Conservation (phyloP, 345 rosid species). For the Turritis glabra region DNA sequence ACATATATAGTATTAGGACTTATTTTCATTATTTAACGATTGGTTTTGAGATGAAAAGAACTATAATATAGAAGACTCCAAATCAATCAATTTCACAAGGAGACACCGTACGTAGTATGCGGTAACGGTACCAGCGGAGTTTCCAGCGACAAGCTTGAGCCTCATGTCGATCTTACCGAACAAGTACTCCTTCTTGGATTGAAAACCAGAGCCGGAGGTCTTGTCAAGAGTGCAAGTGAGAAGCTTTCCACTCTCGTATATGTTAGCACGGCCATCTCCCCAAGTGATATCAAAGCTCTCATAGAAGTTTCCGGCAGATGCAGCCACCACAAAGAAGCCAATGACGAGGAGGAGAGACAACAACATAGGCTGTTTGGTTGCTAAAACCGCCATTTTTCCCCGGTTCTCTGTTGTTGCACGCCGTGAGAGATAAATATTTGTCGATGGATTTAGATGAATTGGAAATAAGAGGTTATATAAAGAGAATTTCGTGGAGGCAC, state of each 20-base stretch:
- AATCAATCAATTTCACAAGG: not conserved
- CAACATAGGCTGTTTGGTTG: slow-evolving; percentile 28
- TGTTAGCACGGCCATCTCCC: slow-evolving; percentile 50
- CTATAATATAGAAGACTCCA: not conserved
- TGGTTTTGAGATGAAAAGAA: not conserved
- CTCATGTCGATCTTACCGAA: slow-evolving; percentile 50
- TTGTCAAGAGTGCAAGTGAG: slow-evolving; percentile 49
- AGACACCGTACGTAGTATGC: slow-evolving; percentile 47
- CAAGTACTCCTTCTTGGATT: slow-evolving; percentile 47
- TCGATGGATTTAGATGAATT: slow-evolving; percentile 5
- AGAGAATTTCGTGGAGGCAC: slow-evolving; percentile 42
- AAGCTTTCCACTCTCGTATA: slow-evolving; percentile 45
- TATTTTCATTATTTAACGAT: not conserved
- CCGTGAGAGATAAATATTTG: slow-evolving; percentile 22
- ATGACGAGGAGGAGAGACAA: slow-evolving; percentile 16
- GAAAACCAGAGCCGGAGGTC: slow-evolving; percentile 50
- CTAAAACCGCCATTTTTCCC: slow-evolving; percentile 9
- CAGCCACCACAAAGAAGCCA: slow-evolving; percentile 34
- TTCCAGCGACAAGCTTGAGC: slow-evolving; percentile 54
- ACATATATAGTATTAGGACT: not conserved
- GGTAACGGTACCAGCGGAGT: slow-evolving; percentile 47
- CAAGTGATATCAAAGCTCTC: slow-evolving; percentile 45
- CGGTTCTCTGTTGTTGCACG: slow-evolving; percentile 15
- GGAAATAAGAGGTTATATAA: slow-evolving; percentile 4
- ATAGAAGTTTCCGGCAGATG: slow-evolving; percentile 42